Evolutionary conservation across 1,284 basidiomycete species (phyloP).

Genomic region (Pyrrhoderma noxium): DNA sequence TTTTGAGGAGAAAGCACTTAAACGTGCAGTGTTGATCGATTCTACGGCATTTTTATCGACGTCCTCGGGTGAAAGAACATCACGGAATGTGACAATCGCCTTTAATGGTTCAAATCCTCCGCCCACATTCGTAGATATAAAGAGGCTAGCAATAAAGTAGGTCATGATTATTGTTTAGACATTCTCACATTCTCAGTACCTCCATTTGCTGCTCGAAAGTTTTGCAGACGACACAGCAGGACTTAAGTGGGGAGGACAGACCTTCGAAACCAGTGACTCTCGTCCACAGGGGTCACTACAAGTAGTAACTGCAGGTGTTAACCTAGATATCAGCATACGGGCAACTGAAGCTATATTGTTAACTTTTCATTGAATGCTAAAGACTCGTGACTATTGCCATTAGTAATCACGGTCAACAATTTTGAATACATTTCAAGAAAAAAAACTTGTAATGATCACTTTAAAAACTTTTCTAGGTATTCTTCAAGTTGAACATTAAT

Average conservation of each 20-base stretch:
- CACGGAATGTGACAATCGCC: slow-evolving; percentile 37
- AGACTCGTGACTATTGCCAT: too few relatives aligned
- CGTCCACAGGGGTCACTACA: slow-evolving; percentile 34
- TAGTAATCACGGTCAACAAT: too few relatives aligned
- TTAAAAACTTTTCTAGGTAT: too few relatives aligned
- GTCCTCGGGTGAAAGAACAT: slow-evolving; percentile 28
- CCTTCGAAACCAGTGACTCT: slow-evolving; percentile 50
- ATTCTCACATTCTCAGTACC: not conserved
- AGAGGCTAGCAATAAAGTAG: slow-evolving; percentile 40
- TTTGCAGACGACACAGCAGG: slow-evolving; percentile 50
- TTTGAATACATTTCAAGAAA: too few relatives aligned
- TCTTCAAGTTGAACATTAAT: too few relatives aligned
- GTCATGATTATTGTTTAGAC: slow-evolving; percentile 19
- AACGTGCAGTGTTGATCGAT: slow-evolving; percentile 52
- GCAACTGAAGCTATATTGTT: slow-evolving; percentile 50
- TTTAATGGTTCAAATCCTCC: slow-evolving; percentile 25
- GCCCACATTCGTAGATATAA: slow-evolving; percentile 31
- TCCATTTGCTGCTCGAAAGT: slow-evolving; percentile 24
- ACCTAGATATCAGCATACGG: slow-evolving; percentile 34
- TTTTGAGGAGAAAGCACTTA: slow-evolving; percentile 40
- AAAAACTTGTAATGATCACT: too few relatives aligned
- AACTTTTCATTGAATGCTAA: slow-evolving; percentile 27
- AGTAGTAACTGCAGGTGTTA: slow-evolving; percentile 21
- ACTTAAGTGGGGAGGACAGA: slow-evolving; percentile 58
- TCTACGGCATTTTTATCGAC: slow-evolving; percentile 42